A percentile compares a stretch with the other conserved stretches of the same genome.
Conservation (phyloP, 2,329 filamentous ascomycete genomes). For the Apiospora pterosperma region DNA sequence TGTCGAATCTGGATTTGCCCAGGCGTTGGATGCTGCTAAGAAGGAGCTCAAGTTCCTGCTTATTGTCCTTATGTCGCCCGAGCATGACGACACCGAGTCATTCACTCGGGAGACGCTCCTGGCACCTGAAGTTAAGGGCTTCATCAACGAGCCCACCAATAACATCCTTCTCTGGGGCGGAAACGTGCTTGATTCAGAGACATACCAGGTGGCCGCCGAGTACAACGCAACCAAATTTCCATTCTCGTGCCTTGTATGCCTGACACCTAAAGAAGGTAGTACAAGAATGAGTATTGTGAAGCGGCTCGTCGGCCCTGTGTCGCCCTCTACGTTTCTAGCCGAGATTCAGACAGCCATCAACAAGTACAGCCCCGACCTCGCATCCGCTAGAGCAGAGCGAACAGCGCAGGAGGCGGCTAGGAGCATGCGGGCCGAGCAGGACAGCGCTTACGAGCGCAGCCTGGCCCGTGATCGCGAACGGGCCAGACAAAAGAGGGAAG, state of each 20-base stretch:
- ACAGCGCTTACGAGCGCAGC: conserved; percentile 89
- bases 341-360: conserved; percentile 72
- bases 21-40: conserved; percentile 87
- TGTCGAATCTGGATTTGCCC: conserved; percentile 84
- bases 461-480: conserved; percentile 85
- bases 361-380: conserved; percentile 73
- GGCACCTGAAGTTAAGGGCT: conserved; percentile 67
- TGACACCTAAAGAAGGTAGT: conserved; percentile 79
- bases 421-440: conserved; percentile 80
- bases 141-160: conserved; percentile 70
- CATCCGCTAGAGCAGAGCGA: conserved; percentile 70
- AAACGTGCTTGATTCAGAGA: conserved; percentile 88
- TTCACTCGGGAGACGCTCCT: conserved; percentile 84
- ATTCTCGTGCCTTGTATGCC: conserved; percentile 80
- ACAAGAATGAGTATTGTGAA: conserved; percentile 90
- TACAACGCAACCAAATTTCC: conserved; percentile 91
- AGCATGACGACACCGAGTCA: conserved; percentile 85
- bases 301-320: conserved; percentile 69
- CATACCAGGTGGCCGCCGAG: conserved; percentile 86
- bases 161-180: conserved; percentile 90
- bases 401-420: conserved; percentile 79
- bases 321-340: conserved; percentile 67
- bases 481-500: conserved; percentile 71
- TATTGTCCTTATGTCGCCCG: conserved; percentile 83
- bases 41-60: conserved; percentile 86